These are phyloP conservation scores for Corymbia calophylla DNA, from an alignment of 441 rosid species.

Conservation along the genomic window DNA sequence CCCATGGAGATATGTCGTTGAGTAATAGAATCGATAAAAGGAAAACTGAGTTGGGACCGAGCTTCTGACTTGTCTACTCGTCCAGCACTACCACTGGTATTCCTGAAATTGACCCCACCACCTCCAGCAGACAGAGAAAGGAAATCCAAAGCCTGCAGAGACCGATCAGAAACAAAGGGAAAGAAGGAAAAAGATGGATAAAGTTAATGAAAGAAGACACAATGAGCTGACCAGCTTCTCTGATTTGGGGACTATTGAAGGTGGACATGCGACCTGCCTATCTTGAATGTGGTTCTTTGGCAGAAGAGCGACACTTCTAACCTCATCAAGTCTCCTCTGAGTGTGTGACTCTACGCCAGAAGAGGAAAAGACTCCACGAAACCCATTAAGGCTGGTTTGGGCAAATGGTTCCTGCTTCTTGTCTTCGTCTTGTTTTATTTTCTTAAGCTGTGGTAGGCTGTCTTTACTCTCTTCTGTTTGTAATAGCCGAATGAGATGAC, in stretches of 20 bases:
- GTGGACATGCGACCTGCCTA: constrained; percentile 11
- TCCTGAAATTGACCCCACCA: constrained; percentile 11
- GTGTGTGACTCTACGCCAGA: not conserved
- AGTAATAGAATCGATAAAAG: constrained; percentile 23
- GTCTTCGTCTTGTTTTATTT: constrained; percentile 24
- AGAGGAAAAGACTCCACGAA: constrained; percentile 11
- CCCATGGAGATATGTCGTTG: constrained; percentile 31
- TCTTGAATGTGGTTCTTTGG: constrained; percentile 14
- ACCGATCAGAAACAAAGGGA: constrained; percentile 4
- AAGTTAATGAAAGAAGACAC: not conserved
- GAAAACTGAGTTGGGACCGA: constrained; percentile 26
- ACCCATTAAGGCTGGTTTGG: constrained; percentile 9
- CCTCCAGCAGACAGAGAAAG: constrained; percentile 48
- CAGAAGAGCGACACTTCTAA: constrained; percentile 14
- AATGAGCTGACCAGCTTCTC: constrained; percentile 37
- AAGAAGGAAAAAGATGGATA: not conserved
- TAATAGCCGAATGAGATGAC: constrained; percentile 43
- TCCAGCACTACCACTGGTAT: constrained; percentile 5
- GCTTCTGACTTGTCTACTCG: constrained; percentile 18
- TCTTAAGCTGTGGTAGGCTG: constrained; percentile 10
- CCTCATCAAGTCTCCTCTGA: constrained; percentile 18
- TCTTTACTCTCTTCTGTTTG: constrained; percentile 30
- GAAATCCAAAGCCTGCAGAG: constrained; percentile 59
- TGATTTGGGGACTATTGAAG: constrained; percentile 16
- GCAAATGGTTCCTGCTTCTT: constrained; percentile 20